Evolutionary conservation across 352 stramenopile species (phyloP).

Genomic region (Elongisporangium undulatum): DNA sequence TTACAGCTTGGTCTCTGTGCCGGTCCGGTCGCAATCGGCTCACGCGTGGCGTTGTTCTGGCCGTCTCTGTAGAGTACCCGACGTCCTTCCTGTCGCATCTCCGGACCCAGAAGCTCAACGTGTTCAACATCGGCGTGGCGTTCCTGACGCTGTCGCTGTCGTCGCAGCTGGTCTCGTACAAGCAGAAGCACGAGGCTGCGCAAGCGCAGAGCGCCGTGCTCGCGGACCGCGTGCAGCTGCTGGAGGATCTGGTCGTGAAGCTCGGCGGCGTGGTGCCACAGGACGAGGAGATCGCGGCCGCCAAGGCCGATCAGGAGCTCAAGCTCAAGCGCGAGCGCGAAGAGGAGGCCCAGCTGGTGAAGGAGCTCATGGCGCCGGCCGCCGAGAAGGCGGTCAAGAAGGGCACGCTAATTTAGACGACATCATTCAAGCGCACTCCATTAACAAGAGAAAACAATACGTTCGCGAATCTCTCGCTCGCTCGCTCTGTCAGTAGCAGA

Average conservation of each 20-base stretch:
- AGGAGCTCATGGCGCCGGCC: conserved; percentile 10
- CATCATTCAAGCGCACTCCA: not conserved
- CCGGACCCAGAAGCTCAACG: conserved; percentile 75
- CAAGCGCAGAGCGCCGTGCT: conserved; percentile 39
- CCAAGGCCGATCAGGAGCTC: conserved; percentile 18
- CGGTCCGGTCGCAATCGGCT: not conserved
- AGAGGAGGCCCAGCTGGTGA: conserved; percentile 40
- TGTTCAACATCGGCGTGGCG: conserved; percentile 82
- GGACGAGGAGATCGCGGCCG: conserved; percentile 34
- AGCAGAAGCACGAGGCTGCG: conserved; percentile 48
- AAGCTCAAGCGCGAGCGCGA: conserved; percentile 36
- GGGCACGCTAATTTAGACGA: conserved; percentile 68
- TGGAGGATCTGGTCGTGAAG: conserved; percentile 61
- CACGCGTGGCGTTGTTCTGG: not conserved
- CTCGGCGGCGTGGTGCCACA: conserved; percentile 56
- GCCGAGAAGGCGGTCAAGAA: conserved; percentile 45
- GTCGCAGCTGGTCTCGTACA: conserved; percentile 74
- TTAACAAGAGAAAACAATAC: not conserved
- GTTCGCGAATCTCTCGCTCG: not conserved
- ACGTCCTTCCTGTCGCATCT: conserved; percentile 79
- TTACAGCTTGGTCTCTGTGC: not conserved
- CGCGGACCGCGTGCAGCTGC: conserved; percentile 34
- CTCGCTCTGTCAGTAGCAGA: not conserved
- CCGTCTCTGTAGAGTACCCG: conserved; percentile 64
- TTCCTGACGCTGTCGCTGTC: conserved; percentile 85